Evolutionary conservation across 2,329 filamentous ascomycete species (phyloP).

Genomic region (Lizonia empirigonia): DNA sequence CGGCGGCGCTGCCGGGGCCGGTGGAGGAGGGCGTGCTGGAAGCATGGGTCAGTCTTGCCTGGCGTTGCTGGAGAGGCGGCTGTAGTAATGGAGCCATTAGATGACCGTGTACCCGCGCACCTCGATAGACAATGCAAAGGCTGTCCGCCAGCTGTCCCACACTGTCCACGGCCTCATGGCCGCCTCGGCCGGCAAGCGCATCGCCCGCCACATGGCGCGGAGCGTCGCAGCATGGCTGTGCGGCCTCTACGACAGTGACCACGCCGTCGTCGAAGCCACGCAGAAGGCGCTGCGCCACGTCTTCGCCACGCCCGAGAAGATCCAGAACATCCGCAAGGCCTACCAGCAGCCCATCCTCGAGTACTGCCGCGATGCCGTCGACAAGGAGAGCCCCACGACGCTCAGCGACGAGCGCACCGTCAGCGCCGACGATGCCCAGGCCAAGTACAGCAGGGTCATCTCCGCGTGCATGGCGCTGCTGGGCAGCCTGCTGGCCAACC

Average conservation of each 20-base stretch:
- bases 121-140: constrained; percentile 86
- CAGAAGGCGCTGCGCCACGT: constrained; percentile 76
- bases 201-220: constrained; percentile 77
- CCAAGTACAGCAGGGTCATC: constrained; percentile 84
- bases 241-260: constrained; percentile 85
- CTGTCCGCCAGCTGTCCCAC: constrained; percentile 87
- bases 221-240: constrained; percentile 90
- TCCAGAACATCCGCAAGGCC: constrained; percentile 74
- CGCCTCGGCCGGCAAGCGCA: constrained; percentile 71
- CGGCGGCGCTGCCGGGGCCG: constrained; percentile 64
- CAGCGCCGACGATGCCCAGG: constrained; percentile 80
- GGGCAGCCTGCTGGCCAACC: constrained; percentile 57
- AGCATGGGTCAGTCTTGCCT: constrained; percentile 74
- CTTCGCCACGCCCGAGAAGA: constrained; percentile 80
- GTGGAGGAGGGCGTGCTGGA: constrained; percentile 83
- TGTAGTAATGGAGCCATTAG: constrained; percentile 53
- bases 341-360: constrained; percentile 82
- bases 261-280: constrained; percentile 75
- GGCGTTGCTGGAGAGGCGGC: neutral
- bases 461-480: constrained; percentile 63
- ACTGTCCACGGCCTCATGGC: constrained; percentile 69
- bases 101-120: constrained; percentile 83
- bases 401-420: constrained; percentile 89
- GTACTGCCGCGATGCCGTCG: constrained; percentile 77
- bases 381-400: constrained; percentile 77